Conservation (phyloP, 2,329 filamentous ascomycete genomes). For the Verticillium zaregamsianum region DNA sequence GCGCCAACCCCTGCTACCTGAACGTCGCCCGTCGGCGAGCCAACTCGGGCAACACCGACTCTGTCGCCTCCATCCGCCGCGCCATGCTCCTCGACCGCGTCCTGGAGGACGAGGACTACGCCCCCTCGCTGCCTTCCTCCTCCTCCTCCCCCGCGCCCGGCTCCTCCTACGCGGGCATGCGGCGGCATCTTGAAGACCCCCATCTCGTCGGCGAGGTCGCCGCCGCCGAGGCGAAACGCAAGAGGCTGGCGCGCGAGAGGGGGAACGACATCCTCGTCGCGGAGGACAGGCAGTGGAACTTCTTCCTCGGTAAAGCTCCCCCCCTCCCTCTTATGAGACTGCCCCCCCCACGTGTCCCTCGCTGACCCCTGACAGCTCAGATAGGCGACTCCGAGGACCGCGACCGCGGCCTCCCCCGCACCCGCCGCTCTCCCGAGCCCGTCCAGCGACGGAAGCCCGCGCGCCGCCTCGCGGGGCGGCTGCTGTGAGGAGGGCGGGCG, state of each 20-base stretch:
- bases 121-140: constrained; percentile 25
- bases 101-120: constrained; percentile 26
- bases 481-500: constrained; percentile 7
- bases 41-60: constrained; percentile 33
- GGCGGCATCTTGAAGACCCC: constrained; percentile 60
- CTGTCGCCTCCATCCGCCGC: constrained; percentile 23
- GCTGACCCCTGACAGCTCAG: constrained; percentile 33
- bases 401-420: constrained; percentile 42
- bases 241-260: constrained; percentile 52
- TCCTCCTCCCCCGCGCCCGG: constrained; percentile 26
- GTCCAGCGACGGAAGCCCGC: constrained; percentile 31
- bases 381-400: constrained; percentile 47
- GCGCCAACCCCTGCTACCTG: constrained; percentile 55
- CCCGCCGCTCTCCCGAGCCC: constrained; percentile 32
- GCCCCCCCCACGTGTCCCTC: background rate
- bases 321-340: background rate
- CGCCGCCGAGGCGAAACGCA: constrained; percentile 51
- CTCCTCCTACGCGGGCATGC: constrained; percentile 31
- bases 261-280: constrained; percentile 49
- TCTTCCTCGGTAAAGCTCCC: constrained; percentile 47
- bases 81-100: constrained; percentile 28
- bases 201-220: constrained; percentile 64
- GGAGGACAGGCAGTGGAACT: constrained; percentile 59
- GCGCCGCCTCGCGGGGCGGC: constrained; percentile 32
- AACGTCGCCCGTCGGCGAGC: constrained; percentile 61